Percentiles rank a stretch among this genome's conserved stretches.
These are phyloP conservation scores for Rubus idaeus DNA, from an alignment of 306 rosid genomes.

Conservation along the genomic window DNA sequence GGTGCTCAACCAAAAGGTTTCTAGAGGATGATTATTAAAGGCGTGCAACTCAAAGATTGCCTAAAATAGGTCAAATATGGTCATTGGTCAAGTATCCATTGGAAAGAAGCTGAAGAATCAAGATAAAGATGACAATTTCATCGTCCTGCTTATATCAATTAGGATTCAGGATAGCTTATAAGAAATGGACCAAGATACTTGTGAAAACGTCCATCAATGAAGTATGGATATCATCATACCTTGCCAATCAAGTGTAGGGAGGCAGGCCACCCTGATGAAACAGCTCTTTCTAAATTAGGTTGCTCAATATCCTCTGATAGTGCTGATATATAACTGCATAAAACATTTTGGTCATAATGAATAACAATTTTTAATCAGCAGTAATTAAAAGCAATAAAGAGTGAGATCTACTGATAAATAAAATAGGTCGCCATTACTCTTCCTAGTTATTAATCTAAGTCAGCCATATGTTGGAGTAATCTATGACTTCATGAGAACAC, in stretches of 20 bases:
- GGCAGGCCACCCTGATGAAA: constrained; percentile 93
- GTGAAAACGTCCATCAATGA: neutral
- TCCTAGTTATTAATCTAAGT: constrained; percentile 9
- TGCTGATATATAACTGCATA: constrained; percentile 87
- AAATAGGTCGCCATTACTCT: neutral
- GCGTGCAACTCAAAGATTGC: neutral
- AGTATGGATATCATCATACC: constrained; percentile 39
- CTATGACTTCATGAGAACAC: neutral
- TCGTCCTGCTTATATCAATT: neutral
- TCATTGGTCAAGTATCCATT: neutral
- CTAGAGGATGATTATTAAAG: neutral
- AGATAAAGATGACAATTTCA: no score
- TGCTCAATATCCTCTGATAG: constrained; percentile 64
- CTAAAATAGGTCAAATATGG: neutral
- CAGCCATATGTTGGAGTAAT: constrained; percentile 22
- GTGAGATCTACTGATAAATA: neutral
- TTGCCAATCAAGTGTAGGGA: constrained; percentile 92
- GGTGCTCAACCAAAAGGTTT: neutral
- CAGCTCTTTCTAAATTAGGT: constrained; percentile 53
- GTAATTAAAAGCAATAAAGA: neutral
- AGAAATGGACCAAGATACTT: neutral
- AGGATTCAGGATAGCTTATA: neutral
- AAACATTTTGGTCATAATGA: neutral
- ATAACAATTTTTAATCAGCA: neutral
- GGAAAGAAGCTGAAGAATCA: no score